Percentiles rank a stretch among this genome's conserved stretches.
phyloP scores from a whole-genome alignment of 2,329 filamentous ascomycete genomes.

The Fusarium gaditjirri region DNA sequence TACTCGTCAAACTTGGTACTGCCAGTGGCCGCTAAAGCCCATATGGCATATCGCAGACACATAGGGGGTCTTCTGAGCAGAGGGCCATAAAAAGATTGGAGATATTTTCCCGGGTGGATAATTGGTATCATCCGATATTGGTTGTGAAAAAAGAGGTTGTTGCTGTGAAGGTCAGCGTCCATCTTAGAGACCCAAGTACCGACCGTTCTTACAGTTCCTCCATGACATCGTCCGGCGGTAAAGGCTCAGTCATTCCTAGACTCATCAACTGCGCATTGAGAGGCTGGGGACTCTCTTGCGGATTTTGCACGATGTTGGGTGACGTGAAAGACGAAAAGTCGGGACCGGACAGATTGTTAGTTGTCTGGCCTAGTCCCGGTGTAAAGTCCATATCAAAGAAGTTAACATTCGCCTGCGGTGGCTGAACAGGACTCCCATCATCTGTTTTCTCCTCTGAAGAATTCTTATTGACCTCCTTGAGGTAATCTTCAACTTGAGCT shows the following conservation, averaged over 20 bases:
- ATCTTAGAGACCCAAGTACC: background rate
- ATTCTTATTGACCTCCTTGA: conserved; percentile 70
- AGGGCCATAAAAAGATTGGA: conserved; percentile 76
- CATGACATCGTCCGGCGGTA: conserved; percentile 82
- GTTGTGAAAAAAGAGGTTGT: conserved; percentile 79
- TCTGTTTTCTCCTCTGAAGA: conserved; percentile 40
- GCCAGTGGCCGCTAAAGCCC: conserved; percentile 79
- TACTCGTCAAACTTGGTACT: conserved; percentile 77
- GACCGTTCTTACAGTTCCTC: conserved; percentile 75
- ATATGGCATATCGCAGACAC: conserved; percentile 86
- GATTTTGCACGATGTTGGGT: conserved; percentile 17
- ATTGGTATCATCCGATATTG: conserved; percentile 79
- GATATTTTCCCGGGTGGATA: conserved; percentile 80
- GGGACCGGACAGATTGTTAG: conserved; percentile 7
- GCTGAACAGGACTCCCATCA: conserved; percentile 40
- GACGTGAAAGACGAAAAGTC: conserved; percentile 28
- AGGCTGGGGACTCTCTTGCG: conserved; percentile 12
- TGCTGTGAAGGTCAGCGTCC: conserved; percentile 56
- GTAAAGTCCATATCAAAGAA: conserved; percentile 20
- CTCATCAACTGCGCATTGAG: conserved; percentile 68
- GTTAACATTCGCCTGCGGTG: conserved; percentile 20
- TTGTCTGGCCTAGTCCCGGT: conserved; percentile 2
- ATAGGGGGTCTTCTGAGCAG: conserved; percentile 83
- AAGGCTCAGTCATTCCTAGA: conserved; percentile 81
- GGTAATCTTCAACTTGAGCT: conserved; percentile 85